Base-by-base conservation (phyloP, 2,329 filamentous ascomycete species). In the Epichloe scottii region DNA sequence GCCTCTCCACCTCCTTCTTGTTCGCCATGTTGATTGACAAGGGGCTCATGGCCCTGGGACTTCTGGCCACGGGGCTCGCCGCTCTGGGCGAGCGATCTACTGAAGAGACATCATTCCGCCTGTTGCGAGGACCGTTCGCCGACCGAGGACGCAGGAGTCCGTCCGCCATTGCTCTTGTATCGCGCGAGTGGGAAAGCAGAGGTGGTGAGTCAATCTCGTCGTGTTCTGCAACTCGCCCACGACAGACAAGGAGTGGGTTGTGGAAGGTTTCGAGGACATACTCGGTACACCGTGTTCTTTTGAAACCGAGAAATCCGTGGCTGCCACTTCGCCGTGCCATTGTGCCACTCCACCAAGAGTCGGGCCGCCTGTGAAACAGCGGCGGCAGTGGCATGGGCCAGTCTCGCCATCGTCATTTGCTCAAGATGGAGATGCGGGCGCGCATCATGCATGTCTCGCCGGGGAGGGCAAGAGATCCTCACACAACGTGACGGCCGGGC, bases 41-140 rank as follows among this genome's bases (percentile, higher is more conserved):
- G 14, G 52, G 52, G 17, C 50, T 54, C 46, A 38, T 30, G 21
- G 21, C 46, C 41, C 50, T 37, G 11, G 21, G n/a, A 23, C 50
- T 50, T 33, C n/a, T 47, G 14, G 26, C 33, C 14, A 21, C 15
- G 17, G 46, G 38, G 10, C 46, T 54, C 33, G 8, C 7, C 2
- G 43, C 30, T 33, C 50, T 34, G 19, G 12, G 43, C 3, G 46
- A 45, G 43, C 19, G 33, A 10, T 54, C 39, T 17, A n/a, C 21
- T 12, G 33, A 44, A 10, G 23, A 47, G n/a, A 35, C 33, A 2
- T 49, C 38, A 23, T 48, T 33, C 12, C 41, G 46, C 46, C 23
- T 45, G 8, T 14, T 41, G 11, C 39, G 41, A 26, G 23, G 11
- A 30, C 39, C 40, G 23, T 46, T 21, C 5, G 23, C 30, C 4